A percentile compares a stretch with the other conserved stretches of the same genome.
These are phyloP conservation scores for Trichophyton schoenleinii DNA, from an alignment of 2,329 filamentous ascomycete genomes.

Conservation along the genomic window DNA sequence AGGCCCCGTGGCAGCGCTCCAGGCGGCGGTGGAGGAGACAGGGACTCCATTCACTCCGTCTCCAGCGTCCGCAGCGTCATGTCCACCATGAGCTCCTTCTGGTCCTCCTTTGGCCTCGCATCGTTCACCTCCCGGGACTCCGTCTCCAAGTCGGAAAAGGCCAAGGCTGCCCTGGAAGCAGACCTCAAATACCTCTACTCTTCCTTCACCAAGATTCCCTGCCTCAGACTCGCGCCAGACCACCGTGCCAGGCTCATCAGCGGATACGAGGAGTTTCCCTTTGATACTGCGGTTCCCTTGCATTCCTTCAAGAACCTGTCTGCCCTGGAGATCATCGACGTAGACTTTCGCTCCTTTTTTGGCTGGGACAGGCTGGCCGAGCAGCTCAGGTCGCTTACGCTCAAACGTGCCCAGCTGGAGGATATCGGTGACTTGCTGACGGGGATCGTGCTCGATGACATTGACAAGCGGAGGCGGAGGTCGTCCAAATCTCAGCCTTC, in stretches of 20 bases:
- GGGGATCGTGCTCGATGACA: constrained; percentile 89
- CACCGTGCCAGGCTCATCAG: constrained; percentile 79
- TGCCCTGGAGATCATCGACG: constrained; percentile 82
- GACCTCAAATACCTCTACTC: constrained; percentile 96
- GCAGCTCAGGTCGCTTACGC: constrained; percentile 74
- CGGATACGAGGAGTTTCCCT: constrained; percentile 94
- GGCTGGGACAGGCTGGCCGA: constrained; percentile 93
- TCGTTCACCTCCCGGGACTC: constrained; percentile 51
- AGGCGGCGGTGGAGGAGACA: constrained; percentile 44
- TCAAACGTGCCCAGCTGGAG: constrained; percentile 78
- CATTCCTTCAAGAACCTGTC: constrained; percentile 95
- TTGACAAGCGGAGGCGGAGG: constrained; percentile 77
- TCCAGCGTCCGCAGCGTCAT: constrained; percentile 95
- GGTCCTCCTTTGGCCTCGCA: constrained; percentile 75
- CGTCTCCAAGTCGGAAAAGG: constrained; percentile 72
- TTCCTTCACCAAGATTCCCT: constrained; percentile 95
- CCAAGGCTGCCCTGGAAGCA: constrained; percentile 70
- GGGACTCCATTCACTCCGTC: constrained; percentile 85
- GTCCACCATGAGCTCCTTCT: constrained; percentile 89
- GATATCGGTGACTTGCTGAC: constrained; percentile 83
- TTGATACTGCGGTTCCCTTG: constrained; percentile 93
- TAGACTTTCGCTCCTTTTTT: constrained; percentile 94
- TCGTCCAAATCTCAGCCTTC: constrained; percentile 76
- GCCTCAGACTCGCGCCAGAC: constrained; percentile 78
- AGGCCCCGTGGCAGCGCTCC: constrained; percentile 50